Evolutionary conservation across 345 rosid genomes (phyloP), one percentile per base, ranked within the genome.

Genomic region (Eutrema heterophyllum): DNA sequence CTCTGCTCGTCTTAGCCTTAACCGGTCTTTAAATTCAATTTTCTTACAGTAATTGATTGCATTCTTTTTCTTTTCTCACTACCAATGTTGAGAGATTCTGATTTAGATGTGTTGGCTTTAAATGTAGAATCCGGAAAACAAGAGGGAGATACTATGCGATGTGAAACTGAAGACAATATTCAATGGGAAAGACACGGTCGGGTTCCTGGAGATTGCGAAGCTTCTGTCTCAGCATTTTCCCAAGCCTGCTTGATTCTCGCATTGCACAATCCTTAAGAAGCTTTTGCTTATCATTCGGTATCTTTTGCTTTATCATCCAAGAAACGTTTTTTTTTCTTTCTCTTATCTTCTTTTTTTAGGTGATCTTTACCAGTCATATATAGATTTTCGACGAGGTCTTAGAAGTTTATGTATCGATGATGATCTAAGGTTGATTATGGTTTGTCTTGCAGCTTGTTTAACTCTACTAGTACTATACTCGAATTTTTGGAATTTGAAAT

Each of bases 61-160:
- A 35, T 33, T 15, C 14, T 5, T 15, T 9, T 6, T 33, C 38
- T 12, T 5, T 21, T 2, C 15, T 36, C 32, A 24, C 21, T n/a
- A 40, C 3, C 7, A 12, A 39, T n/a, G 18, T 18, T 15, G 30
- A 46, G 43, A 32, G 57, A 33, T 35, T 35, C 33, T 52, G 51
- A 27, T 11, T 10, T 11, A 44, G 21, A 7, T 52, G 10, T 48
- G 13, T 36, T 48, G 46, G 8, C 14, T 36, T 43, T 18, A 2
- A 21, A 16, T 76, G 85, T 86, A 92, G 97, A 86, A 92, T 72
- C 89, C 92, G 16, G 41, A 67, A 5, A 72, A 89, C 71, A 92
- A 83, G 79, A 84, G 57, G 84, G 85, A 92, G 82, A 88, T 92
- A 65, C 13, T 79, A 24, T 92, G 98, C 74, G 97, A 92, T 61